phyloP scores from a whole-genome alignment of 2,329 filamentous ascomycete genomes.

The Dichotomopilus funicola region DNA sequence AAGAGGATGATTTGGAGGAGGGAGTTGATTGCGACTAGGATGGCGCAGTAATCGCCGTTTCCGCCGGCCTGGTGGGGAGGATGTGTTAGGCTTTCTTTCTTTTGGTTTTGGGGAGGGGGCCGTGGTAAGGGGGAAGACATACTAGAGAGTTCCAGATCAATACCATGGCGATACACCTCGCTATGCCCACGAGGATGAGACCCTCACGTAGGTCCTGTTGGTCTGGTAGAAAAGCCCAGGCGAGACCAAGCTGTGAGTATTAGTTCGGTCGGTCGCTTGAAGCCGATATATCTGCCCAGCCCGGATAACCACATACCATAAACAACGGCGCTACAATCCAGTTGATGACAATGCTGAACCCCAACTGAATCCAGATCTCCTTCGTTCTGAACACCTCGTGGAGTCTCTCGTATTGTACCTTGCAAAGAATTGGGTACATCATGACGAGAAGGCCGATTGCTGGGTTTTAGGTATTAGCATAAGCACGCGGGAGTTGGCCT shows the following conservation, averaged over 20 bases:
- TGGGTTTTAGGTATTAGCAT: slow-evolving; percentile 26
- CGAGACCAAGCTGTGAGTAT: slow-evolving; percentile 71
- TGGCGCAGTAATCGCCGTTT: slow-evolving; percentile 53
- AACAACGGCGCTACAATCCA: slow-evolving; percentile 78
- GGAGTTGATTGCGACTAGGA: slow-evolving; percentile 62
- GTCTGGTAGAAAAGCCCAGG: slow-evolving; percentile 66
- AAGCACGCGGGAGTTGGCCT: neutral
- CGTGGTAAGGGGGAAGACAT: neutral
- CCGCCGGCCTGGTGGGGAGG: slow-evolving; percentile 51
- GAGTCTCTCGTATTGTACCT: slow-evolving; percentile 70
- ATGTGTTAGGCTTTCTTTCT: neutral
- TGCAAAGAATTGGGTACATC: slow-evolving; percentile 93
- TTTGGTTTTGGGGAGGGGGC: neutral
- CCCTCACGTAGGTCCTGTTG: slow-evolving; percentile 54
- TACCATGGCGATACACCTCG: slow-evolving; percentile 83
- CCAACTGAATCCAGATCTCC: slow-evolving; percentile 71
- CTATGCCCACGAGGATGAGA: slow-evolving; percentile 75
- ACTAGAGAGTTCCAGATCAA: slow-evolving; percentile 8
- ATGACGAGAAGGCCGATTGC: slow-evolving; percentile 77
- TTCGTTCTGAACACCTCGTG: slow-evolving; percentile 57
- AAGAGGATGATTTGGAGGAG: slow-evolving; percentile 69
- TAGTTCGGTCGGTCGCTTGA: neutral
- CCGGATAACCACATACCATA: slow-evolving; percentile 51
- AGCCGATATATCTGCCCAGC: neutral
- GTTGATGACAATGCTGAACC: slow-evolving; percentile 69